phyloP scores from a whole-genome alignment of 2,329 filamentous ascomycete species.

The Xylogone sp. region DNA sequence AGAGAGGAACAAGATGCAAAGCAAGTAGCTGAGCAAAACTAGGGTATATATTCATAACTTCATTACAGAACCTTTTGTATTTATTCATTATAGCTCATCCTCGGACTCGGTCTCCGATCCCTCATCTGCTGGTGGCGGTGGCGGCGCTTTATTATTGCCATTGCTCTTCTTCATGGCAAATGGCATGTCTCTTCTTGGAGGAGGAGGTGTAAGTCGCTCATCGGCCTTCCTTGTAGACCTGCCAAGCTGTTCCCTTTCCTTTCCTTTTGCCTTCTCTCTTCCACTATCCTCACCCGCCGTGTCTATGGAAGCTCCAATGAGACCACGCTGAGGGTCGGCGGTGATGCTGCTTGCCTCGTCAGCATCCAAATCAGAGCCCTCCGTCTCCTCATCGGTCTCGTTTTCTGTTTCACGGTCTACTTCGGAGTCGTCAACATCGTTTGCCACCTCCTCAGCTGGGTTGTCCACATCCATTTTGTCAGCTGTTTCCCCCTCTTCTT shows the following conservation, averaged over 20 bases:
- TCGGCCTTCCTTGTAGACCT: neutral
- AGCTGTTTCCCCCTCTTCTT: slow-evolving; percentile 32
- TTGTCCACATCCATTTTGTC: slow-evolving; percentile 48
- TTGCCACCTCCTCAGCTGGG: slow-evolving; percentile 9
- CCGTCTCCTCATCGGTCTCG: slow-evolving; percentile 1
- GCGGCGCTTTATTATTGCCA: neutral
- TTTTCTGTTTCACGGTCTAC: slow-evolving; percentile 6
- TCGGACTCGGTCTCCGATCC: slow-evolving; percentile 5
- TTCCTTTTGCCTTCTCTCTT: neutral
- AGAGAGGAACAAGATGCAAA: too few relatives aligned
- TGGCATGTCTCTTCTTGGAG: slow-evolving; percentile 1
- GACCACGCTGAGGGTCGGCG: neutral
- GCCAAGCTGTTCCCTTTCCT: neutral
- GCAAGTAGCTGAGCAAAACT: neutral
- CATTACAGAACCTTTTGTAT: neutral
- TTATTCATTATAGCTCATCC: slow-evolving; percentile 1
- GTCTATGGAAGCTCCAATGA: neutral
- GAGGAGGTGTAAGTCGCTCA: neutral
- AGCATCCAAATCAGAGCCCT: slow-evolving; percentile 1
- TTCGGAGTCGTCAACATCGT: slow-evolving; percentile 11
- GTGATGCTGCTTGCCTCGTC: neutral
- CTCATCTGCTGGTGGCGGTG: neutral
- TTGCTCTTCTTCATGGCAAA: slow-evolving; percentile 2
- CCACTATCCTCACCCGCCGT: neutral
- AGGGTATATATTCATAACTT: neutral